Conservation (phyloP, 306 rosid genomes). For the Medicago lupulina region DNA sequence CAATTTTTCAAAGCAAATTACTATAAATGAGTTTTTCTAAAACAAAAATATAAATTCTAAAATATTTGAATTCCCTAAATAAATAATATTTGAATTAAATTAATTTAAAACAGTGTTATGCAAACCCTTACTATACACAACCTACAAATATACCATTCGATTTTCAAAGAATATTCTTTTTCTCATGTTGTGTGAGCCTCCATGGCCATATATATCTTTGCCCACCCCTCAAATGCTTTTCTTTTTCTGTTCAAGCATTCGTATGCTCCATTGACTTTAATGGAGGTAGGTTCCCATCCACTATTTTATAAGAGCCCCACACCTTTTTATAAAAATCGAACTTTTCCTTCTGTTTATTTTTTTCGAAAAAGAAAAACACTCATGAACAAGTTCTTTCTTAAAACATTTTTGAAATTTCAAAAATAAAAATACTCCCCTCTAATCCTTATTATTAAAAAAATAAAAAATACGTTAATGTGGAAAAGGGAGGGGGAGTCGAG, state of each 20-base stretch:
- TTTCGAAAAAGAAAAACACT: neutral
- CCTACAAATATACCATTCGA: conserved; percentile 1
- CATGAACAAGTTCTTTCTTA: neutral
- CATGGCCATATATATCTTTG: conserved; percentile 6
- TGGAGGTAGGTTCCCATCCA: conserved; percentile 32
- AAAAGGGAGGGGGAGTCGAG: no score
- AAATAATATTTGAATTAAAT: no score
- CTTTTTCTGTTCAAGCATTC: neutral
- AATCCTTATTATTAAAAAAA: no score
- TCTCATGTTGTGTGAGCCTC: conserved; percentile 3
- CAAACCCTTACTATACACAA: neutral
- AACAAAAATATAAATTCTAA: neutral
- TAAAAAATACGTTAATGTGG: no score
- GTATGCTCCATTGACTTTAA: conserved; percentile 39
- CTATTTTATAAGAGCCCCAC: conserved; percentile 4
- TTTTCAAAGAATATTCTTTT: neutral
- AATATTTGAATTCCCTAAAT: no score
- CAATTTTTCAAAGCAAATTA: neutral
- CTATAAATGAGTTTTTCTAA: neutral
- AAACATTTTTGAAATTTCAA: neutral
- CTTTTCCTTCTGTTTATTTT: neutral
- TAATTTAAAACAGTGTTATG: neutral
- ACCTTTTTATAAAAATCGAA: conserved; percentile 6
- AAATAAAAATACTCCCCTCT: no score
- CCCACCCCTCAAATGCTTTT: conserved; percentile 25